Conservation (phyloP, 805 yeast genomes). For the Millerozyma miso region DNA sequence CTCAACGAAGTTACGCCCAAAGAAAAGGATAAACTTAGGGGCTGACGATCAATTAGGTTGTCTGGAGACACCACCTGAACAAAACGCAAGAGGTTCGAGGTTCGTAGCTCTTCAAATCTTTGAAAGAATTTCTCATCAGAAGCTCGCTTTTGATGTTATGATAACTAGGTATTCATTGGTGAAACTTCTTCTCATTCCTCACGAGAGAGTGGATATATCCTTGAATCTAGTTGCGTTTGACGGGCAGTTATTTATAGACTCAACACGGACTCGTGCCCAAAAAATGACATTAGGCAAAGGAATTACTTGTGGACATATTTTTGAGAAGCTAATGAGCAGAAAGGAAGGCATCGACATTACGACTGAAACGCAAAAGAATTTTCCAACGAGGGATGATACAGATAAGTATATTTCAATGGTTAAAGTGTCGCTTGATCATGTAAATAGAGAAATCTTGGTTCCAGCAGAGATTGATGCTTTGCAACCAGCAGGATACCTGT, state of each 20-base stretch:
- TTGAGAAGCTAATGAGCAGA: conserved; percentile 6
- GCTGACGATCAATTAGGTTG: neutral
- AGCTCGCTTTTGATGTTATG: conserved; percentile 4
- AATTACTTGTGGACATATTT: conserved; percentile 8
- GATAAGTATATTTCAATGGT: conserved; percentile 8
- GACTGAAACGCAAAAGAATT: neutral
- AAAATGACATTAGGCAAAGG: neutral
- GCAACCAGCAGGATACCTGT: neutral
- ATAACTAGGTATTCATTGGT: conserved; percentile 7
- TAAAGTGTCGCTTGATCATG: conserved; percentile 3
- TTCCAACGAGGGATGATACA: conserved; percentile 5
- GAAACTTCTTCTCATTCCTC: conserved; percentile 3
- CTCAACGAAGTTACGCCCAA: neutral
- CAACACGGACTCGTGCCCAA: neutral
- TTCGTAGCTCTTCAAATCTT: conserved; percentile 4
- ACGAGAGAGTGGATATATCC: neutral
- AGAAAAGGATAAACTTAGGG: conserved; percentile 4
- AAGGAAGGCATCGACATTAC: neutral
- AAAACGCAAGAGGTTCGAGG: conserved; percentile 6
- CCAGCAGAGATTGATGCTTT: conserved; percentile 9
- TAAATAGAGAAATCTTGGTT: conserved; percentile 3
- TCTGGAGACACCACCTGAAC: conserved; percentile 1
- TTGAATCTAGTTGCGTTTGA: conserved; percentile 4
- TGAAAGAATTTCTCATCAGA: conserved; percentile 2
- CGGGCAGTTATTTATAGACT: conserved; percentile 7